Evolutionary conservation across 78 protist species (phyloP).

Genomic region (Dictyostelium firmibasis): DNA sequence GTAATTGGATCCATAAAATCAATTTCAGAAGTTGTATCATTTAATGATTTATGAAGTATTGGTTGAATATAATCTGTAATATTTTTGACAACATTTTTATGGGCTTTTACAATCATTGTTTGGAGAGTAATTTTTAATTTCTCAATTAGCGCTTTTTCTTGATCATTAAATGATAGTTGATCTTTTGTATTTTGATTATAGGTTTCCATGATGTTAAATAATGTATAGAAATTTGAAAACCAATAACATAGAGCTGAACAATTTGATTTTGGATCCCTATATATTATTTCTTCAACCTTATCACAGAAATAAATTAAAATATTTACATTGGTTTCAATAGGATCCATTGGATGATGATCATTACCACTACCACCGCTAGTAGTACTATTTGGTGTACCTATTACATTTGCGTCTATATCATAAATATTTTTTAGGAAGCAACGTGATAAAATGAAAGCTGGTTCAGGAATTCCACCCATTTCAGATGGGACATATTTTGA

Average conservation of each 20-base stretch:
- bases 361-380: neutral
- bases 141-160: neutral
- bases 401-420: neutral
- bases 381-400: neutral
- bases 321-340: conserved; percentile 7
- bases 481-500: neutral
- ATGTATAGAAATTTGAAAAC: conserved; percentile 28
- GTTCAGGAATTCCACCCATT: conserved; percentile 36
- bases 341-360: neutral
- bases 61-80: conserved; percentile 52
- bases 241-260: conserved; percentile 13
- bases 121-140: conserved; percentile 11
- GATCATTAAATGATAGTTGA: neutral
- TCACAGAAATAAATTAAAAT: conserved; percentile 25
- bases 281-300: neutral
- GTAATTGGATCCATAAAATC: conserved; percentile 56
- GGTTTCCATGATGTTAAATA: conserved; percentile 10
- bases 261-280: neutral
- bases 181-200: neutral
- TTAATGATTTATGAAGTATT: conserved; percentile 3
- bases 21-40: conserved; percentile 10
- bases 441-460: conserved; percentile 26
- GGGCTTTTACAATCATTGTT: neutral
- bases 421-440: conserved; percentile 34
- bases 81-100: conserved; percentile 22